Percentiles rank a stretch among this genome's conserved stretches.
Evolutionary conservation across 2,329 filamentous ascomycete genomes (phyloP).

Genomic region (Cryphonectria nitschkei): DNA sequence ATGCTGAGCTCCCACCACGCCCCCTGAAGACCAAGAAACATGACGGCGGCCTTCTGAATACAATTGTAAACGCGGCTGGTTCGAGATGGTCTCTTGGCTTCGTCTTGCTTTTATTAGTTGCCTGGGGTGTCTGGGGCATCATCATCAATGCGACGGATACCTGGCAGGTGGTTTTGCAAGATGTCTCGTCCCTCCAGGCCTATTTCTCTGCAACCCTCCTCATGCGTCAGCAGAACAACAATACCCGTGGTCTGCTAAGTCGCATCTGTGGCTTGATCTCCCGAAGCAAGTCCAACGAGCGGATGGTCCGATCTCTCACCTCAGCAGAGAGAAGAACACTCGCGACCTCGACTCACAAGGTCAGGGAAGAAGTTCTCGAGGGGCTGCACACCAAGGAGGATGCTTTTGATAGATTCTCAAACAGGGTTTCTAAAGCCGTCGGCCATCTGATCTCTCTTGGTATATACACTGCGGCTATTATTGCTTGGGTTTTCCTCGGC

Average conservation of each 20-base stretch:
- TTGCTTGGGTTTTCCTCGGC: slow-evolving; percentile 41
- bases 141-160: slow-evolving; percentile 38
- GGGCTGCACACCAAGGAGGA: slow-evolving; percentile 36
- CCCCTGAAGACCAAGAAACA: slow-evolving; percentile 15
- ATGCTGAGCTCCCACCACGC: not conserved
- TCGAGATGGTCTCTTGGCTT: slow-evolving; percentile 34
- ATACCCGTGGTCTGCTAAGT: slow-evolving; percentile 36
- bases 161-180: slow-evolving; percentile 43
- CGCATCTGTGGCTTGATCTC: slow-evolving; percentile 40
- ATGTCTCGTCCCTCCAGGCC: slow-evolving; percentile 42
- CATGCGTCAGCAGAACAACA: slow-evolving; percentile 44
- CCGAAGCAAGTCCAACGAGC: slow-evolving; percentile 38
- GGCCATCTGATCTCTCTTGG: slow-evolving; percentile 39
- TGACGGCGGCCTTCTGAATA: slow-evolving; percentile 25
- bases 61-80: slow-evolving; percentile 30
- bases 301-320: slow-evolving; percentile 35
- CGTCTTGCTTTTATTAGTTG: slow-evolving; percentile 37
- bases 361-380: slow-evolving; percentile 32
- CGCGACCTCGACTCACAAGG: slow-evolving; percentile 30
- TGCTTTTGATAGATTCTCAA: slow-evolving; percentile 38
- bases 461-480: slow-evolving; percentile 42
- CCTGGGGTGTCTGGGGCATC: slow-evolving; percentile 39
- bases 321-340: slow-evolving; percentile 29
- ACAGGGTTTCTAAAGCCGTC: slow-evolving; percentile 32
- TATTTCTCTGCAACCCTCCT: slow-evolving; percentile 44